A percentile compares a stretch with the other conserved stretches of the same genome.
These are phyloP conservation scores for Fusarium mundagurra DNA, from an alignment of 2,329 filamentous ascomycete species.

Conservation along the genomic window DNA sequence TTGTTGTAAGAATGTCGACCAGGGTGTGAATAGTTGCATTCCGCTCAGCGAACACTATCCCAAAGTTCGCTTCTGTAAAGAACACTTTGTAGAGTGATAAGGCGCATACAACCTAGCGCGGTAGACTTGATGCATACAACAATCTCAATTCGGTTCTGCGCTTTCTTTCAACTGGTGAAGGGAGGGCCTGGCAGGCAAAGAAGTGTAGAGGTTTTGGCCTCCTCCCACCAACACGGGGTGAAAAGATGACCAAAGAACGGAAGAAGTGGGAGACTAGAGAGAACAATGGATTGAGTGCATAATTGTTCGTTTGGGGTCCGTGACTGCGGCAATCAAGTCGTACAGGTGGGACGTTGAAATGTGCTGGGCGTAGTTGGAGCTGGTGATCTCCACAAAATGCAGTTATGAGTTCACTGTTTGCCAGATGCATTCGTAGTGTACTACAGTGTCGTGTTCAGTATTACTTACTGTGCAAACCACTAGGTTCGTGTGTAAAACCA, in stretches of 20 bases:
- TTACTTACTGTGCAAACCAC: not conserved
- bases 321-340: slow-evolving; percentile 5
- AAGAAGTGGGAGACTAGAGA: not conserved
- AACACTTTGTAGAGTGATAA: not conserved
- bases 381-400: slow-evolving; percentile 33
- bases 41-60: not conserved
- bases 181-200: slow-evolving; percentile 17
- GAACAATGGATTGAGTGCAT: not conserved
- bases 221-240: not conserved
- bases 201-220: slow-evolving; percentile 1
- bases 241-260: not conserved
- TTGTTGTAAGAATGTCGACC: slow-evolving; percentile 12
- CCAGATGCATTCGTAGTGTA: not conserved
- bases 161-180: slow-evolving; percentile 17
- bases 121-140: not conserved
- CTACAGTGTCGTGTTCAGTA: not conserved
- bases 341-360: slow-evolving; percentile 27
- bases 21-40: slow-evolving; percentile 13
- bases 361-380: slow-evolving; percentile 9
- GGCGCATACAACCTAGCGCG: not conserved
- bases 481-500: not conserved
- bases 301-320: slow-evolving; percentile 2
- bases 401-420: slow-evolving; percentile 26
- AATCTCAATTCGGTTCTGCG: not conserved
- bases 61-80: not conserved